Evolutionary conservation across 495 filamentous ascomycete genomes (phyloP).

Genomic region (Penicillium pancosmium): DNA sequence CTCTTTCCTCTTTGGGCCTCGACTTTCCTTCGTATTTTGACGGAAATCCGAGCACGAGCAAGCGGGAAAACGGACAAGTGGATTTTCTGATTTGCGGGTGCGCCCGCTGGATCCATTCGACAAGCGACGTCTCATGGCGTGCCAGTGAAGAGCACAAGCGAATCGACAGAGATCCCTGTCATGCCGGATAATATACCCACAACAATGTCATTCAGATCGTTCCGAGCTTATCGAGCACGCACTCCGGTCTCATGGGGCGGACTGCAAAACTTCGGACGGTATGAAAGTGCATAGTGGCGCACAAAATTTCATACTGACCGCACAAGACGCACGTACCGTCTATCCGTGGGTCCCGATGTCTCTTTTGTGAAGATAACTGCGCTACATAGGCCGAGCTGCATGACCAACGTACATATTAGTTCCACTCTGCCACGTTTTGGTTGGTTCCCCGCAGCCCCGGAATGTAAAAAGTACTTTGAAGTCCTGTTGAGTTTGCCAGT

Average conservation of each 20-base stretch:
- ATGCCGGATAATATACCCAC: background rate
- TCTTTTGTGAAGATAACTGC: background rate
- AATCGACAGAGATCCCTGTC: background rate
- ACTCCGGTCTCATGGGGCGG: too few relatives aligned
- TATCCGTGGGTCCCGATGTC: background rate
- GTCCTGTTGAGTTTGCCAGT: too few relatives aligned
- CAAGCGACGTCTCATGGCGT: background rate
- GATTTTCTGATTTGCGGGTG: conserved; percentile 2
- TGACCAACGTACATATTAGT: too few relatives aligned
- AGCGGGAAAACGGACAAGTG: background rate
- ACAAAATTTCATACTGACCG: background rate
- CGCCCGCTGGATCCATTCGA: conserved; percentile 3
- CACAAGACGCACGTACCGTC: background rate
- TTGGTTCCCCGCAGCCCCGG: too few relatives aligned
- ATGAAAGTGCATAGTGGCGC: background rate
- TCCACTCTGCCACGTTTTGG: too few relatives aligned
- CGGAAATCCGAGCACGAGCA: background rate
- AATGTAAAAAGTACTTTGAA: too few relatives aligned
- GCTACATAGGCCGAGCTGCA: too few relatives aligned
- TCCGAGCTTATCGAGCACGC: too few relatives aligned
- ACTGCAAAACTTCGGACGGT: background rate
- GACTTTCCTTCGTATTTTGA: background rate
- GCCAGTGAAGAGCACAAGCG: background rate
- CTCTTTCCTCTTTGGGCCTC: background rate
- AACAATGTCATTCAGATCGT: background rate